Base-by-base conservation (phyloP, 441 rosid species). In the Viola pubescens region DNA sequence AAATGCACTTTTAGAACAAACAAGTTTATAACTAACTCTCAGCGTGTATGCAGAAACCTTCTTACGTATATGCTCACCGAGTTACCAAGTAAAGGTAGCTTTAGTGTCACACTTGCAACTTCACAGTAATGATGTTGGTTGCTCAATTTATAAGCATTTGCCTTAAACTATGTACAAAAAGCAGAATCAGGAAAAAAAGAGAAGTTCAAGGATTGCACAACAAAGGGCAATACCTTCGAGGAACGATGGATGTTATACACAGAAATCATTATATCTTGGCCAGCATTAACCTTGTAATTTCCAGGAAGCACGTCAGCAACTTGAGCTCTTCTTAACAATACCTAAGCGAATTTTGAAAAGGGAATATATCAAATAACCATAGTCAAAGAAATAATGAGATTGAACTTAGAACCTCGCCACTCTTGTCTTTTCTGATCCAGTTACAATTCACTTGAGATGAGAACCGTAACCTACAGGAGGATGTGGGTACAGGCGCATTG, bases 251-350 rank as follows among this genome's bases (percentile, higher is more conserved):
- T 82, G 71, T 91, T 88, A 64, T 88, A 91, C 59, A 88, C 98
- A 0, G 98, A 88, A 55, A 91, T 88, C 96, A 91, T 88, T 65
- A 91, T 81, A 68, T 87, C 98, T 85, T 91, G 96, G 65, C 96
- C 96, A 40, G 88, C 57, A 65, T 83, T 79, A 55, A 88, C 89
- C 79, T 85, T 88, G 75, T 83, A 91, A 71, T 80, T 67, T 70
- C 98, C 98, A 7, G 98, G 96, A 73, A 91, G 94, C 48, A 81
- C 68, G 63, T 91, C 96, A 13, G 84, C 81, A 59, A 80, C 79
- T 69, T 78, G 80, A 75, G 98, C 95, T 80, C 96, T 82, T 79
- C 98, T 80, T 62, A 91, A 75, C 77, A 91, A 77, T 52, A 91
- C 91, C 96, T 88, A 72, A 7, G 48, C 48, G 59, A 54, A 52